Percentiles rank a stretch among this genome's conserved stretches.
phyloP scores from a whole-genome alignment of 768 basidiomycete species.

The Phanerochaete sordida region DNA sequence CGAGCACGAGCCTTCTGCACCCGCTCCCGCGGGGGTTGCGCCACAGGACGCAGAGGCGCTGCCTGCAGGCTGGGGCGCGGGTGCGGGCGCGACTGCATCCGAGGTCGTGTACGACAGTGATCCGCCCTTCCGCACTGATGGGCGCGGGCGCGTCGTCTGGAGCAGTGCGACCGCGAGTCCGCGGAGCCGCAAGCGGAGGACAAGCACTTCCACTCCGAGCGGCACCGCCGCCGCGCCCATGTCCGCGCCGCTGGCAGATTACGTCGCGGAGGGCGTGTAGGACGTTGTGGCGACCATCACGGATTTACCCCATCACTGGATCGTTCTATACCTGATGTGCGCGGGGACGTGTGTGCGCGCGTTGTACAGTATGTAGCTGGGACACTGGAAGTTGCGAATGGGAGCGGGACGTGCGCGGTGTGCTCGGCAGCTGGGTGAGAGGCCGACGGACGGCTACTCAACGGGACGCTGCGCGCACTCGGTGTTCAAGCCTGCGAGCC shows the following conservation, averaged over 20 bases:
- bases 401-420: neutral
- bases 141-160: slow-evolving; percentile 33
- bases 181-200: slow-evolving; percentile 1
- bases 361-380: too few species aligned
- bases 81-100: neutral
- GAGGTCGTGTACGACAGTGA: slow-evolving; percentile 17
- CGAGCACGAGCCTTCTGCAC: neutral
- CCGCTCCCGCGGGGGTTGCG: too few species aligned
- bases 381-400: too few species aligned
- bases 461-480: neutral
- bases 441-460: neutral
- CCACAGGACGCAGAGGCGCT: too few species aligned
- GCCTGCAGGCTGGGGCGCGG: too few species aligned
- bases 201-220: neutral
- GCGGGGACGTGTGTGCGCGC: too few species aligned
- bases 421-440: neutral
- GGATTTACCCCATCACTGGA: too few species aligned
- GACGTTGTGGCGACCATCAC: neutral
- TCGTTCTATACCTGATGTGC: too few species aligned
- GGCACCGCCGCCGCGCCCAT: neutral
- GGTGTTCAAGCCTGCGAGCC: neutral
- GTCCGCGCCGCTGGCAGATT: neutral
- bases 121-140: slow-evolving; percentile 32
- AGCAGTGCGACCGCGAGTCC: slow-evolving; percentile 16
- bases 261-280: neutral